Percentiles rank a stretch among this genome's conserved stretches.
These are phyloP conservation scores for Lipomyces starkeyi DNA, from an alignment of 805 yeast species.

Conservation along the genomic window DNA sequence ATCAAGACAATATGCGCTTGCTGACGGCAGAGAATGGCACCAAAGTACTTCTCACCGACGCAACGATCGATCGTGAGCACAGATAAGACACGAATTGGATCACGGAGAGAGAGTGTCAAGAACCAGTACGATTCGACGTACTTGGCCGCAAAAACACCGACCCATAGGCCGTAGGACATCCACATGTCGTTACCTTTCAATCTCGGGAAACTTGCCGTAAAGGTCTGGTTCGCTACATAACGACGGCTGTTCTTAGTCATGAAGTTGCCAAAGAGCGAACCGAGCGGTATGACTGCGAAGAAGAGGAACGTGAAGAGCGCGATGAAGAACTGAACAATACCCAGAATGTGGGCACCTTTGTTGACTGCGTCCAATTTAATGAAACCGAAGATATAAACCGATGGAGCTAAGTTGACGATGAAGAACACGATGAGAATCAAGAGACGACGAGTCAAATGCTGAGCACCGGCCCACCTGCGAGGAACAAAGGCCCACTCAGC, in stretches of 20 bases:
- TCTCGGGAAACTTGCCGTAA: constrained; percentile 87
- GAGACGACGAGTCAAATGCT: constrained; percentile 88
- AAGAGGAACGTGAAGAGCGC: constrained; percentile 82
- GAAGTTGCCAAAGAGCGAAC: constrained; percentile 93
- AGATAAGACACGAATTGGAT: constrained; percentile 90
- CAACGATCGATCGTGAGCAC: constrained; percentile 84
- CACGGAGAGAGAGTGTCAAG: constrained; percentile 85
- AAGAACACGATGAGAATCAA: constrained; percentile 72
- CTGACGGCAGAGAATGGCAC: constrained; percentile 71
- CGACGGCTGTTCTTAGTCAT: constrained; percentile 84
- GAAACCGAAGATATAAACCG: constrained; percentile 82
- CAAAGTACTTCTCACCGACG: constrained; percentile 93
- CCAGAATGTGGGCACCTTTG: constrained; percentile 73
- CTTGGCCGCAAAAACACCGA: constrained; percentile 86
- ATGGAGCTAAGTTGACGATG: constrained; percentile 79
- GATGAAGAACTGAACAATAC: constrained; percentile 87
- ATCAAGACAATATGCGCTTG: constrained; percentile 91
- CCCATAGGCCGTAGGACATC: constrained; percentile 94
- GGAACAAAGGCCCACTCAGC: constrained; percentile 97
- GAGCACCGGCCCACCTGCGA: constrained; percentile 99
- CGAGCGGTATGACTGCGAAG: constrained; percentile 94
- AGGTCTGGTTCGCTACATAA: constrained; percentile 91
- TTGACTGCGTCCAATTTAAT: constrained; percentile 72
- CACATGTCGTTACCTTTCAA: constrained; percentile 91
- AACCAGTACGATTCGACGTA: constrained; percentile 90